A percentile compares a stretch with the other conserved stretches of the same genome.
These are phyloP conservation scores for Stylosanthes scabra DNA, from an alignment of 331 rosid species.

Conservation along the genomic window DNA sequence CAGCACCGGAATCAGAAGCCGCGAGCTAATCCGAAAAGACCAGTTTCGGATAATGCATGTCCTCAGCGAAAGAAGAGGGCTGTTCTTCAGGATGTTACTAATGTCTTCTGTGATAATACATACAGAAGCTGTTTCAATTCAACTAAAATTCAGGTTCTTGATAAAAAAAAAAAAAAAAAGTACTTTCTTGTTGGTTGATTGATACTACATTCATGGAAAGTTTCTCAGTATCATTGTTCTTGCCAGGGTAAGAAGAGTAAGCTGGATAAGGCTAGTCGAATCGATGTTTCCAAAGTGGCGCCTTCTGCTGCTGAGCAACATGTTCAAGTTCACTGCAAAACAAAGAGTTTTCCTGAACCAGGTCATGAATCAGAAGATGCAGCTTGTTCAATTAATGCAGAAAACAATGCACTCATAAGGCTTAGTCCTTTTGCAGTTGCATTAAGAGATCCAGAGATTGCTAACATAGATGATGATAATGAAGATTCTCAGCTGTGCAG, in stretches of 20 bases:
- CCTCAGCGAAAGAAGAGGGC: conserved; percentile 58
- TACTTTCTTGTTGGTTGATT: not conserved
- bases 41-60: conserved; percentile 43
- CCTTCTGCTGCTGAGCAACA: conserved; percentile 36
- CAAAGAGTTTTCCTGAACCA: conserved; percentile 37
- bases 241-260: conserved; percentile 57
- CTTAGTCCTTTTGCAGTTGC: conserved; percentile 29
- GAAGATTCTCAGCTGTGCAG: conserved; percentile 75
- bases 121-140: conserved; percentile 55
- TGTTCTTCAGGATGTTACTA: conserved; percentile 68
- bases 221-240: conserved; percentile 1
- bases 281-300: conserved; percentile 46
- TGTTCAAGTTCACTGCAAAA: conserved; percentile 43
- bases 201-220: conserved; percentile 2
- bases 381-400: conserved; percentile 39
- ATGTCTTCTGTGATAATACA: conserved; percentile 54
- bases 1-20: conserved; percentile 42
- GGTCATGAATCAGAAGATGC: conserved; percentile 40
- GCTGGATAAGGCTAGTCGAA: conserved; percentile 37
- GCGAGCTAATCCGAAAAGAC: conserved; percentile 48
- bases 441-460: conserved; percentile 48
- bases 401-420: conserved; percentile 35
- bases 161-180: no score
- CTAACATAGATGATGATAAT: conserved; percentile 69
- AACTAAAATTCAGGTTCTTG: conserved; percentile 63